Percentiles rank a stretch among this genome's conserved stretches.
Conservation (phyloP, 208 protist genomes). For the Acanthamoeba quina region DNA sequence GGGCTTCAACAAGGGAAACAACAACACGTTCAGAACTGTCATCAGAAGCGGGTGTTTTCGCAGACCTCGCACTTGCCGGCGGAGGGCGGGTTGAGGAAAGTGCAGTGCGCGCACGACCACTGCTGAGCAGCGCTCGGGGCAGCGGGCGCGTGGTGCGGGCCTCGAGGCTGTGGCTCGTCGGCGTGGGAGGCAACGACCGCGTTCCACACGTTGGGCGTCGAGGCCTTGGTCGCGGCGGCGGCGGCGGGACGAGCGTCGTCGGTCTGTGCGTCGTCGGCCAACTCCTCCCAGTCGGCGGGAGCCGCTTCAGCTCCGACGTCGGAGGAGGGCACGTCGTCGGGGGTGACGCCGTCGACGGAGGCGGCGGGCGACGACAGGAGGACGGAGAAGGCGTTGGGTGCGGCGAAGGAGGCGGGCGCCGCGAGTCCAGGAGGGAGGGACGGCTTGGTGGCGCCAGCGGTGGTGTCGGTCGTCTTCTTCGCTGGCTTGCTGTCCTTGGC, state of each 20-base stretch:
- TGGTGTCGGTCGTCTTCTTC: not conserved
- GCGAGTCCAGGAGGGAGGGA: not conserved
- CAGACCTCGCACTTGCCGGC: conserved; percentile 16
- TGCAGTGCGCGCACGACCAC: conserved; percentile 52
- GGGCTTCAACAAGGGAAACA: no score
- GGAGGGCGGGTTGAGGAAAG: conserved; percentile 32
- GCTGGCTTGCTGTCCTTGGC: not conserved
- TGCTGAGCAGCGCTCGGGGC: not conserved
- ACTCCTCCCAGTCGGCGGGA: not conserved
- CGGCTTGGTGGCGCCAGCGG: not conserved
- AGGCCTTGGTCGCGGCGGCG: not conserved
- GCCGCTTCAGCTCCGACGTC: not conserved
- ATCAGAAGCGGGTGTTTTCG: conserved; percentile 20
- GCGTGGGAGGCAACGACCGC: not conserved
- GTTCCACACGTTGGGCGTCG: conserved; percentile 38
- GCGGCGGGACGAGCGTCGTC: not conserved
- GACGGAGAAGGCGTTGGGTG: conserved; percentile 26
- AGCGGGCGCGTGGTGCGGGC: not conserved
- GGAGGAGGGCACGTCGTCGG: not conserved
- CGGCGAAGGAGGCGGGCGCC: not conserved
- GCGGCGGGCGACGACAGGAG: not conserved
- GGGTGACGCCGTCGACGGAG: not conserved
- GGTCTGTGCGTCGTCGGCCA: not conserved
- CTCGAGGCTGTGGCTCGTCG: not conserved
- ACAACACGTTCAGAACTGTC: no score